Percentiles rank a stretch among this genome's conserved stretches.
phyloP scores from a whole-genome alignment of 257 asterid species.

The Solanum piurae region DNA sequence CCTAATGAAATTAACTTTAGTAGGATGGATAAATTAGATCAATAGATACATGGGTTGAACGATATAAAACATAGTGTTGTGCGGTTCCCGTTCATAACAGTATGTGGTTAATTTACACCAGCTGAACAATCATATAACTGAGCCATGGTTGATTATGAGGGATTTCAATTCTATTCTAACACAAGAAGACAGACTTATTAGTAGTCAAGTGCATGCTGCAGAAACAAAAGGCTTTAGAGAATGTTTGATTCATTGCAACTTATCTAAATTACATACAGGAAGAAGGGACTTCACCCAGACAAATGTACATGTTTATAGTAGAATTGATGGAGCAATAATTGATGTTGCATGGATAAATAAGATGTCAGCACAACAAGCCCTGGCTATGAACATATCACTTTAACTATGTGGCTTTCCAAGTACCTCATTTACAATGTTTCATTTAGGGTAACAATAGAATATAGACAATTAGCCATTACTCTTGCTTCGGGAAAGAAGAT shows the following conservation, averaged over 20 bases:
- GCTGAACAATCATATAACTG: too few species aligned
- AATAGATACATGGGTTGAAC: too few species aligned
- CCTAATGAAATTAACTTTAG: too few species aligned
- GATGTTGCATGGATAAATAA: background rate
- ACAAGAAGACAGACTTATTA: background rate
- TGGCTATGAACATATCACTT: too few species aligned
- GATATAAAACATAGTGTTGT: too few species aligned
- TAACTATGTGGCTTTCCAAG: too few species aligned
- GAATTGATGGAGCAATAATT: background rate
- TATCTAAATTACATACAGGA: background rate
- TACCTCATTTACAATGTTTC: too few species aligned
- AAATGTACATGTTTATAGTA: background rate
- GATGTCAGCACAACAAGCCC: background rate
- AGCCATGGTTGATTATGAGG: too few species aligned
- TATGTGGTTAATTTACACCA: background rate
- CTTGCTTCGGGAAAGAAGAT: too few species aligned
- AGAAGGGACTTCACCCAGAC: background rate
- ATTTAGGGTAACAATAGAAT: too few species aligned
- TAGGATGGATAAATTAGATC: background rate
- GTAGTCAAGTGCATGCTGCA: background rate
- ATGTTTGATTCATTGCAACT: background rate
- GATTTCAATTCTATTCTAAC: background rate
- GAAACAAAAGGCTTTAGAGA: too few species aligned
- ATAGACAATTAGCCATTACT: too few species aligned
- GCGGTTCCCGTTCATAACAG: accelerated